phyloP scores from a whole-genome alignment of 441 rosid genomes.

The Syzygium syzygioides region DNA sequence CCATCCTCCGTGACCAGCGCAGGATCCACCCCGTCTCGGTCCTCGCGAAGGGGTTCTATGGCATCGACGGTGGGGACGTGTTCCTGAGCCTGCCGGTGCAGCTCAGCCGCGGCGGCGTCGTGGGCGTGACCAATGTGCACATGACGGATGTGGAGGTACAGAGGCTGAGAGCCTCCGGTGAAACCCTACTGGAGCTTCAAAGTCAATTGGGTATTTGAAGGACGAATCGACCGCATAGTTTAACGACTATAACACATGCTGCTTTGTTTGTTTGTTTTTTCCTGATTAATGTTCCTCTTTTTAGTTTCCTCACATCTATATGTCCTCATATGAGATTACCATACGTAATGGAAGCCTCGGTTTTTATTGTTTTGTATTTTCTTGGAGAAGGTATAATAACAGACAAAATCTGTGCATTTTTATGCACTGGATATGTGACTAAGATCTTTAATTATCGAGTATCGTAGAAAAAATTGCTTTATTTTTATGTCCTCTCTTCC shows the following conservation, averaged over 20 bases:
- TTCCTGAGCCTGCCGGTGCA: constrained; percentile 84
- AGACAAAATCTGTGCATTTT: not conserved
- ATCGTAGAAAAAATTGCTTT: not conserved
- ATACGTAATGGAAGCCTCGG: not conserved
- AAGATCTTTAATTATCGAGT: not conserved
- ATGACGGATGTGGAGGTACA: constrained; percentile 54
- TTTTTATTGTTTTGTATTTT: not conserved
- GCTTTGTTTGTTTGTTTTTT: not conserved
- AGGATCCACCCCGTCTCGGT: constrained; percentile 85
- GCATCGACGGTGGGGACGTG: constrained; percentile 57
- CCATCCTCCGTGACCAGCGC: constrained; percentile 72
- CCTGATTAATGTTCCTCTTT: not conserved
- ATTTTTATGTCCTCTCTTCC: not conserved
- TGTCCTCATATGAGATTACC: not conserved
- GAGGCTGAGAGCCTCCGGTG: constrained; percentile 53
- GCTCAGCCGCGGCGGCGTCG: constrained; percentile 68
- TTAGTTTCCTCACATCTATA: not conserved
- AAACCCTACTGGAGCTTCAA: constrained; percentile 58
- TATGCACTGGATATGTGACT: not conserved
- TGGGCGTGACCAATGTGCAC: constrained; percentile 76
- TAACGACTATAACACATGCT: not conserved
- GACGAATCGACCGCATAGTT: not conserved
- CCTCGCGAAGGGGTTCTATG: constrained; percentile 75
- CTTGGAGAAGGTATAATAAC: not conserved
- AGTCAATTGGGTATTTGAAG: constrained; percentile 36